phyloP scores from a whole-genome alignment of 306 rosid genomes.

The Cicer judaicum region DNA sequence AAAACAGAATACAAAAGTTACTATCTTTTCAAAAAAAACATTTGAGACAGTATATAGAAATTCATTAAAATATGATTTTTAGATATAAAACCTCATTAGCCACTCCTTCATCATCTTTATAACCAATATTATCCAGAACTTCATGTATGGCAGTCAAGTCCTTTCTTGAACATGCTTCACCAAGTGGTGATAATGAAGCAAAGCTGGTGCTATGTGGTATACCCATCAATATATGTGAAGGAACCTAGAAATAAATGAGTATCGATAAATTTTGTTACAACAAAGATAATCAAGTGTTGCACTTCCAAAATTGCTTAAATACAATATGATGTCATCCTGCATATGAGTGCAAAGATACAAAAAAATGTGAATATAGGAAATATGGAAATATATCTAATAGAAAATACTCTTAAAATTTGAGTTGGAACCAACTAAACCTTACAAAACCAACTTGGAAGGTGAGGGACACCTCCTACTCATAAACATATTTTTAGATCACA shows the following conservation, averaged over 20 bases:
- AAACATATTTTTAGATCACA: too few species aligned
- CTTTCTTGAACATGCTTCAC: conserved; percentile 85
- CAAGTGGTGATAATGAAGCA: conserved; percentile 69
- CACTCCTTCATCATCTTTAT: conserved; percentile 83
- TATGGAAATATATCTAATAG: conserved; percentile 15
- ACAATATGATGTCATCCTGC: not conserved
- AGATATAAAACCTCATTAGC: conserved; percentile 66
- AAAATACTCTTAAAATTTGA: not conserved
- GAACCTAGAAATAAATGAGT: conserved; percentile 55
- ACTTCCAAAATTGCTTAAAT: conserved; percentile 20
- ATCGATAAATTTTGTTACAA: conserved; percentile 2
- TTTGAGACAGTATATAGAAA: not conserved
- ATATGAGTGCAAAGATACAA: conserved; percentile 3
- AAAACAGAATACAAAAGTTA: conserved; percentile 41
- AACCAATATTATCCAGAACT: conserved; percentile 70
- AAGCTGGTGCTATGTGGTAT: conserved; percentile 59
- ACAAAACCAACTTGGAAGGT: too few species aligned
- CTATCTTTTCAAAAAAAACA: not conserved
- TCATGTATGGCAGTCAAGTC: conserved; percentile 83
- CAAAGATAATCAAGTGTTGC: conserved; percentile 2
- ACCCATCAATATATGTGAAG: conserved; percentile 79
- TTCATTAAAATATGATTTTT: conserved; percentile 17
- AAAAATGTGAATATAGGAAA: not conserved
- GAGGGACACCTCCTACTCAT: too few species aligned
- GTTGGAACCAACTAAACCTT: too few species aligned